These are phyloP conservation scores for Pelargonium exstipulatum DNA, from an alignment of 441 rosid species.

Conservation along the genomic window DNA sequence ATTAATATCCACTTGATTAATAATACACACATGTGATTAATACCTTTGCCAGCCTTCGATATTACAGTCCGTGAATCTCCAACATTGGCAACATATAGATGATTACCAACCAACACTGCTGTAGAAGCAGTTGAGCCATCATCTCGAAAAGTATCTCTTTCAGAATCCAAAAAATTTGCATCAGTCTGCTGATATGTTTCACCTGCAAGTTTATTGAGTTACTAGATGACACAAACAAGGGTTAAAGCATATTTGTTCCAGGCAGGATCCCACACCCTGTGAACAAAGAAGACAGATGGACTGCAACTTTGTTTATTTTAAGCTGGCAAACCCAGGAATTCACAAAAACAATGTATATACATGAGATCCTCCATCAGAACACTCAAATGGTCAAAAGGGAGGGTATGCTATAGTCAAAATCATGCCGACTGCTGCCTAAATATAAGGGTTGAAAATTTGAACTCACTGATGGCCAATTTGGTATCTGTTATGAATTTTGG, in stretches of 20 bases:
- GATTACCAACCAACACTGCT: constrained; percentile 82
- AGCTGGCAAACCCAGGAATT: constrained; percentile 10
- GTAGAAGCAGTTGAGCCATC: constrained; percentile 99
- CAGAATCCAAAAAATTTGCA: constrained; percentile 72
- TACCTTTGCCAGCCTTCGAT: constrained; percentile 91
- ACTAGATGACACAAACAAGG: constrained; percentile 16
- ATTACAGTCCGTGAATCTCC: constrained; percentile 93
- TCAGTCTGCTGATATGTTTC: constrained; percentile 90
- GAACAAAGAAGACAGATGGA: constrained; percentile 11
- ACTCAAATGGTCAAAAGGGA: neutral
- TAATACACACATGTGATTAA: neutral
- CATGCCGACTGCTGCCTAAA: constrained; percentile 6
- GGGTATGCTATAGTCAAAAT: constrained; percentile 9
- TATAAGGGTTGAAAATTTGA: constrained; percentile 11
- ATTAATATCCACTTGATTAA: constrained; percentile 7
- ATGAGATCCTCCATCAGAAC: constrained; percentile 18
- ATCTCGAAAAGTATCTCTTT: constrained; percentile 74
- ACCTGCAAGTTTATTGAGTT: constrained; percentile 42
- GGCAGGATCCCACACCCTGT: constrained; percentile 4
- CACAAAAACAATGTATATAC: constrained; percentile 5
- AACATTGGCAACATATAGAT: constrained; percentile 94
- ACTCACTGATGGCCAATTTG: constrained; percentile 75
- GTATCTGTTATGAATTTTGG: constrained; percentile 72
- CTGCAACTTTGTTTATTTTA: constrained; percentile 7
- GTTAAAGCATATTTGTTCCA: constrained; percentile 9